Conservation (phyloP, 352 stramenopile species). For the Elongisporangium undulatum region DNA sequence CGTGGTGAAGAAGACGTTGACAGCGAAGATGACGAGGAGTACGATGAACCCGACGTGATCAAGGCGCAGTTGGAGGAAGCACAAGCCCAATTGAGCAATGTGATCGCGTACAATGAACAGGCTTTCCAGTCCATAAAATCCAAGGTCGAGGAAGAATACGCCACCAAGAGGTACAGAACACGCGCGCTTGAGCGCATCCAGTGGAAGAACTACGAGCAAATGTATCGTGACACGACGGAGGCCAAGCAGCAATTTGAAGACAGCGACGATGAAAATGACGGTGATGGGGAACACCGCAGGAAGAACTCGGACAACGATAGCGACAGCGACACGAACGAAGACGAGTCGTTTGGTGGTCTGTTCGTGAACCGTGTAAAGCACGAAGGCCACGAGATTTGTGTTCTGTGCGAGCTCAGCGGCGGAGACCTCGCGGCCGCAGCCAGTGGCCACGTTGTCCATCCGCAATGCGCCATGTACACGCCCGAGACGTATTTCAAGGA, state of each 20-base stretch:
- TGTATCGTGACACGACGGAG: conserved; percentile 54
- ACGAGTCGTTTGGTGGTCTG: conserved; percentile 61
- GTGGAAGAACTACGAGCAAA: conserved; percentile 55
- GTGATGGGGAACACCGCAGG: conserved; percentile 8
- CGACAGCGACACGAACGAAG: conserved; percentile 41
- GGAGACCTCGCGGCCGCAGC: conserved; percentile 74
- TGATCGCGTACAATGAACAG: conserved; percentile 38
- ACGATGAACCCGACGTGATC: conserved; percentile 43
- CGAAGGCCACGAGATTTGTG: conserved; percentile 60
- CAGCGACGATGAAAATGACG: conserved; percentile 36
- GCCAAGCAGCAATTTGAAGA: conserved; percentile 45
- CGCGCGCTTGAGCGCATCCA: conserved; percentile 45
- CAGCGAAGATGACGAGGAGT: conserved; percentile 42
- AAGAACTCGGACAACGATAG: conserved; percentile 16
- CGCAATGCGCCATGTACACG: conserved; percentile 81
- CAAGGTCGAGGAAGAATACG: conserved; percentile 41
- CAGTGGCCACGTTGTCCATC: conserved; percentile 56
- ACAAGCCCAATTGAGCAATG: conserved; percentile 38
- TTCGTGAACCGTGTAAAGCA: conserved; percentile 80
- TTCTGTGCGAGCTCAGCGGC: conserved; percentile 68
- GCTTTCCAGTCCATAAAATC: conserved; percentile 29
- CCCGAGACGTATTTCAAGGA: conserved; percentile 81
- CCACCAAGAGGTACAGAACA: conserved; percentile 40
- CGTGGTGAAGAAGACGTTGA: conserved; percentile 33
- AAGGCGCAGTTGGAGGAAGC: conserved; percentile 36